Evolutionary conservation across 257 asterid genomes (phyloP).

Genomic region (Solanum clarkiae): DNA sequence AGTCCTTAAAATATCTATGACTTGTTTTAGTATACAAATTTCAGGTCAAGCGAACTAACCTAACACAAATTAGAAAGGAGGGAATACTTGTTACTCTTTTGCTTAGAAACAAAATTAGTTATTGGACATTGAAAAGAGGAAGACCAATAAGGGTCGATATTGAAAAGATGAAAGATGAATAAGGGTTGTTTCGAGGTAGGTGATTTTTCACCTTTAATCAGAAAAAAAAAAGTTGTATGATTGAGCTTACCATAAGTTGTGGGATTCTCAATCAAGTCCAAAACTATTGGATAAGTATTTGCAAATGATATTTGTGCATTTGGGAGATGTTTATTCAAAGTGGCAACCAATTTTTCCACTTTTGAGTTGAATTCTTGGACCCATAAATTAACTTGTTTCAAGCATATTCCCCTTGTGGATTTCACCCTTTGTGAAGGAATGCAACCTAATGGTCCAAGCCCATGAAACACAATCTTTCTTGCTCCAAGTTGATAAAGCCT

Average conservation of each 20-base stretch:
- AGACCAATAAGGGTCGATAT: not conserved
- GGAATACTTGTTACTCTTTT: too few relatives aligned
- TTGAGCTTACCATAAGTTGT: conserved; percentile 35
- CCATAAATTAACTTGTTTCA: conserved; percentile 54
- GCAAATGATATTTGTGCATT: conserved; percentile 44
- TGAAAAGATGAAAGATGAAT: not conserved
- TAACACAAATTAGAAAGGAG: too few relatives aligned
- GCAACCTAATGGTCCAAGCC: conserved; percentile 73
- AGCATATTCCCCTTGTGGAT: conserved; percentile 42
- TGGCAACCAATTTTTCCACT: conserved; percentile 22
- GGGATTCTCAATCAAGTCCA: conserved; percentile 57
- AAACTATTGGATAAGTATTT: conserved; percentile 45
- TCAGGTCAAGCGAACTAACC: too few relatives aligned
- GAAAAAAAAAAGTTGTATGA: not conserved
- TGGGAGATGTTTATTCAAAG: conserved; percentile 44
- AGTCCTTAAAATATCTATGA: too few relatives aligned
- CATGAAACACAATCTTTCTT: conserved; percentile 57
- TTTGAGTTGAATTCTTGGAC: conserved; percentile 53
- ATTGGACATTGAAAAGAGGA: not conserved
- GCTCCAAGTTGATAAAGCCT: conserved; percentile 64
- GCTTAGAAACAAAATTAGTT: not conserved
- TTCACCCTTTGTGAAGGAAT: conserved; percentile 70
- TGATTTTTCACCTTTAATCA: not conserved
- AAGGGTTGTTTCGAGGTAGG: rapidly evolving
- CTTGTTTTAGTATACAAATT: too few relatives aligned